Evolutionary conservation across 177 flowering plant genomes (phyloP).

Genomic region (Vitis hybrid): DNA sequence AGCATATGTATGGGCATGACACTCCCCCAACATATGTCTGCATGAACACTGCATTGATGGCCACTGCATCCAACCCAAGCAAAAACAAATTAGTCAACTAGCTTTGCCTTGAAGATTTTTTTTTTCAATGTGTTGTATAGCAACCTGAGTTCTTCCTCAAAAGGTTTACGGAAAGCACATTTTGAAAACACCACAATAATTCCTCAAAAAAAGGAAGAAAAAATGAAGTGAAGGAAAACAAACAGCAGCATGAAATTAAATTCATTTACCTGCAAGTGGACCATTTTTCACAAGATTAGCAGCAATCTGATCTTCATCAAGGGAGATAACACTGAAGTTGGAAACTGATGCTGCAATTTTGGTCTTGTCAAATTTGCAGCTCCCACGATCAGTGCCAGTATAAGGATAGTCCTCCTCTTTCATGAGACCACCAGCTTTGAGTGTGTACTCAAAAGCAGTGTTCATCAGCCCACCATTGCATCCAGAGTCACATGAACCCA

Average conservation of each 20-base stretch:
- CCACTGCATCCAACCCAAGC: constrained; percentile 46
- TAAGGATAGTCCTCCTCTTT: constrained; percentile 93
- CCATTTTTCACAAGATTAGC: constrained; percentile 96
- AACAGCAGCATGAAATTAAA: not conserved
- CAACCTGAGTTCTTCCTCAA: too few relatives aligned
- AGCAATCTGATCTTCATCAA: constrained; percentile 91
- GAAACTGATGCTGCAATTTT: constrained; percentile 82
- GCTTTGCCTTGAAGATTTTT: not conserved
- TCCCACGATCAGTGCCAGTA: constrained; percentile 69
- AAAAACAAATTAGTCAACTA: not conserved
- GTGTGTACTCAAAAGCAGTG: constrained; percentile 81
- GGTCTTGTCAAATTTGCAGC: constrained; percentile 86
- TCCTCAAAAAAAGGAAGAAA: not conserved
- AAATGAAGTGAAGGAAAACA: not conserved
- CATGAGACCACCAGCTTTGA: constrained; percentile 91
- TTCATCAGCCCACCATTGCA: constrained; percentile 96
- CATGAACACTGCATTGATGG: constrained; percentile 72
- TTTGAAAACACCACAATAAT: not conserved
- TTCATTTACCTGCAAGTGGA: constrained; percentile 76
- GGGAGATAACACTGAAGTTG: constrained; percentile 90
- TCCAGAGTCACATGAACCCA: constrained; percentile 75
- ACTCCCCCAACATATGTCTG: constrained; percentile 70
- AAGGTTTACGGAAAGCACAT: too few relatives aligned
- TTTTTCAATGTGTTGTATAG: not conserved
- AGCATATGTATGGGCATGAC: constrained; percentile 71